phyloP scores from a whole-genome alignment of 2,329 filamentous ascomycete genomes.

The Onygenales sp. region DNA sequence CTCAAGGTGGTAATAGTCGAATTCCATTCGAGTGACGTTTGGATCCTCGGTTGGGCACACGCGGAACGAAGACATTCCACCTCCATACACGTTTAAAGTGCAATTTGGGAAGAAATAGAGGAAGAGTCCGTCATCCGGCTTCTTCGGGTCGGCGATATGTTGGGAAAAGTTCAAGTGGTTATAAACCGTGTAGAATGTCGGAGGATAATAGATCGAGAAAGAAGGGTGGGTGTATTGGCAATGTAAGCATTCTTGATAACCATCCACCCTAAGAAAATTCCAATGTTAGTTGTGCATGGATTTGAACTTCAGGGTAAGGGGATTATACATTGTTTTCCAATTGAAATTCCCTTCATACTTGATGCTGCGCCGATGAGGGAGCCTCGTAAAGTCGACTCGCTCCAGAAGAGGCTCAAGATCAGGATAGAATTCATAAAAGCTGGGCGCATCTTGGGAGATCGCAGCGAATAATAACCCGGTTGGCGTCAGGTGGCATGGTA shows the following conservation, averaged over 20 bases:
- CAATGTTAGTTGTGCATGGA: background rate
- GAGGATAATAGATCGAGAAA: constrained; percentile 46
- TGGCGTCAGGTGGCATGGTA: constrained; percentile 35
- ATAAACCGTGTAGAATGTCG: constrained; percentile 45
- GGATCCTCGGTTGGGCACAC: constrained; percentile 44
- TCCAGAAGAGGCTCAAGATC: constrained; percentile 41
- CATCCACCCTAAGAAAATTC: constrained; percentile 37
- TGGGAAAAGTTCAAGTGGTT: constrained; percentile 48
- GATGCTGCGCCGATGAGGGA: constrained; percentile 44
- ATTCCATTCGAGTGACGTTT: constrained; percentile 46
- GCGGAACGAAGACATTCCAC: constrained; percentile 49
- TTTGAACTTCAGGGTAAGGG: background rate
- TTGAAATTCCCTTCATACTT: constrained; percentile 50
- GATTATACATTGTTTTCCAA: constrained; percentile 47
- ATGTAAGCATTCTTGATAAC: constrained; percentile 50
- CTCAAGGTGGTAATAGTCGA: constrained; percentile 48
- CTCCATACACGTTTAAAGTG: constrained; percentile 48
- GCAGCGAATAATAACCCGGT: constrained; percentile 46
- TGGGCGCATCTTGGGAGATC: constrained; percentile 38
- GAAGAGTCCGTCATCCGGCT: constrained; percentile 45
- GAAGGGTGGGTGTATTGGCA: constrained; percentile 50
- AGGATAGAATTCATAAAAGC: constrained; percentile 46
- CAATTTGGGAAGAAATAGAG: constrained; percentile 51
- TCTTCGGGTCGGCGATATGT: constrained; percentile 46
- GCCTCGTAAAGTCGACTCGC: constrained; percentile 44